Base-by-base conservation (phyloP, 345 rosid species). In the Linum trigynum region DNA sequence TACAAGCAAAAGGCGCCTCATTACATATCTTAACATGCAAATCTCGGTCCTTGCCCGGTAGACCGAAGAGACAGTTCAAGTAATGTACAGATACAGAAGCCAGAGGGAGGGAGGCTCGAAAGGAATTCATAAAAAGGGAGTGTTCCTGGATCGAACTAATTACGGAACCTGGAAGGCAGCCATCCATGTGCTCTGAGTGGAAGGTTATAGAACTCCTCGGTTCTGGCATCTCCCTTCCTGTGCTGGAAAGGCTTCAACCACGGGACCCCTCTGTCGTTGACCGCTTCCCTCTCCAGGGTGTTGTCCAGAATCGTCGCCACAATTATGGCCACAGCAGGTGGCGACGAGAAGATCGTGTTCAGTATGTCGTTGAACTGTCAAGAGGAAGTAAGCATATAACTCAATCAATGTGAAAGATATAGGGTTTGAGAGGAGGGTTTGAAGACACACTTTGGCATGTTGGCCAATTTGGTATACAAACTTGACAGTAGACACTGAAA, bases 161-260 rank as follows among this genome's bases (percentile, higher is more conserved):
- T 5, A 4, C 53, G 86, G 67, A 88, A 90, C 71, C 99, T 81
- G 12, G 82, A 55, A 11, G 97, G 97, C 2, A 88, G 38, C 68
- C 80, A 82, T 55, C 77, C 79, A 2, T 76, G 62, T 6, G 85
- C 12, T 71, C 92, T 73, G 32, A 88, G 71, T 5, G 99, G 99
- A 56, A 76, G 63, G 41, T 83, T 75, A 74, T 94, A 94, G 74
- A 88, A 94, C 78, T 90, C 99, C 0, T 76, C 87, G 3, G 81
- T 90, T 76, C 99, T 78, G 3, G 0, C 2, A 41, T 94, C 99
- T 40, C 99, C 96, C 2, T 76, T 40, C 73, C 85, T 74, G 68
- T 68, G 74, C 77, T 83, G 95, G 86, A 94, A 94, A 2, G 99
- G 99, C 60, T 55, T 73, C 99, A 96, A 94, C 99, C 99, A 94